These are phyloP conservation scores for Acer campestre DNA, from an alignment of 345 rosid species.

Conservation along the genomic window DNA sequence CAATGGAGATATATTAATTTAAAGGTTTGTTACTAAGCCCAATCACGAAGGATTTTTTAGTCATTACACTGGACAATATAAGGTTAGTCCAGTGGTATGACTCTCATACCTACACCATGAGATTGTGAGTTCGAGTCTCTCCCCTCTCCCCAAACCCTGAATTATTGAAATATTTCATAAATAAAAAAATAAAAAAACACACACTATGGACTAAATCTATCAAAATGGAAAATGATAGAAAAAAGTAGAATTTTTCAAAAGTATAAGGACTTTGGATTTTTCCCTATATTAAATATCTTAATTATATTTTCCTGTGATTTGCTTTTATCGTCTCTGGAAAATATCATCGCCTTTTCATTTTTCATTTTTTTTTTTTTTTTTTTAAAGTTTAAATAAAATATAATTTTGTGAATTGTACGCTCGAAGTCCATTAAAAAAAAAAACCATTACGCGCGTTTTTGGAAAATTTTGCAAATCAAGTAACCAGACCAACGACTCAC, in stretches of 20 bases:
- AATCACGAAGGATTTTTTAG: too few species aligned
- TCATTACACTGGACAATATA: too few species aligned
- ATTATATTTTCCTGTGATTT: too few species aligned
- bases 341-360: neutral
- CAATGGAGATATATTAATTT: too few species aligned
- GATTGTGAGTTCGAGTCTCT: too few species aligned
- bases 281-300: too few species aligned
- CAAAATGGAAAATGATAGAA: neutral
- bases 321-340: neutral
- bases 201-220: neutral
- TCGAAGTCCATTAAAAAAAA: neutral
- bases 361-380: neutral
- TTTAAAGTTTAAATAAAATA: neutral
- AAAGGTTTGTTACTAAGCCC: too few species aligned
- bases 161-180: too few species aligned
- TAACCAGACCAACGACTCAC: conserved; percentile 4
- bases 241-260: neutral
- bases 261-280: too few species aligned
- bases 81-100: too few species aligned
- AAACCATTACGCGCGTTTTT: conserved; percentile 1
- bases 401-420: neutral
- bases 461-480: neutral
- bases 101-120: too few species aligned
- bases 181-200: neutral
- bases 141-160: too few species aligned